phyloP scores from a whole-genome alignment of 306 rosid species.

The Castanea mollissima region DNA sequence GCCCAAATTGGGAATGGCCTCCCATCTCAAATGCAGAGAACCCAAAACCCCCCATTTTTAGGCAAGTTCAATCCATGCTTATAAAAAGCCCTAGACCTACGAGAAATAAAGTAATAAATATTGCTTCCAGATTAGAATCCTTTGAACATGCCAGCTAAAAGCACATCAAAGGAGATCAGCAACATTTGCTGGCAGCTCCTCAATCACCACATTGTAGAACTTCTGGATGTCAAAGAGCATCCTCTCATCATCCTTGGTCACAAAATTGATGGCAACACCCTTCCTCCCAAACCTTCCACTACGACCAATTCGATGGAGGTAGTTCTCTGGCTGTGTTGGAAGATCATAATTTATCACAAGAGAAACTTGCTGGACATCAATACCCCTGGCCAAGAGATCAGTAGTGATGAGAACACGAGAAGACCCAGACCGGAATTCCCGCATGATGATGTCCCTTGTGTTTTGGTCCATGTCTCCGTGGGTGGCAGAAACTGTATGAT shows the following conservation, averaged over 20 bases:
- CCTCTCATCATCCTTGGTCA: slow-evolving; percentile 57
- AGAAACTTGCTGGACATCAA: slow-evolving; percentile 71
- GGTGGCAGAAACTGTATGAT: slow-evolving; percentile 68
- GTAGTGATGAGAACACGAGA: slow-evolving; percentile 71
- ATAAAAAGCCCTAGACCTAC: slow-evolving; percentile 30
- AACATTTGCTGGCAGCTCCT: slow-evolving; percentile 71
- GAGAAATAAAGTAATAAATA: slow-evolving; percentile 21
- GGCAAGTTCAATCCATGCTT: slow-evolving; percentile 28
- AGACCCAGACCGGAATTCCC: slow-evolving; percentile 76
- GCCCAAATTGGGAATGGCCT: slow-evolving; percentile 32
- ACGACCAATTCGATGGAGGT: slow-evolving; percentile 70
- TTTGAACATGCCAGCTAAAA: slow-evolving; percentile 22
- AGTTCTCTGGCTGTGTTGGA: slow-evolving; percentile 75
- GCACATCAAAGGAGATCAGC: slow-evolving; percentile 62
- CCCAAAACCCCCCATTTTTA: slow-evolving; percentile 17
- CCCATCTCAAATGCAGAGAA: slow-evolving; percentile 26
- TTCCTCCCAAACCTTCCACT: slow-evolving; percentile 71
- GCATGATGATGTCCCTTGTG: slow-evolving; percentile 71
- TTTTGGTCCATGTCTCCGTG: slow-evolving; percentile 86
- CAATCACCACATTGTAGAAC: slow-evolving; percentile 60
- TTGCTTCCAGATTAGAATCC: slow-evolving; percentile 33
- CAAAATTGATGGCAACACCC: slow-evolving; percentile 77
- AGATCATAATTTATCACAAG: slow-evolving; percentile 65
- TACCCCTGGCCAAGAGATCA: slow-evolving; percentile 70
- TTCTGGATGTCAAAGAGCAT: slow-evolving; percentile 63